Conservation (phyloP, 805 yeast genomes). For the Yarrowia sp. region DNA sequence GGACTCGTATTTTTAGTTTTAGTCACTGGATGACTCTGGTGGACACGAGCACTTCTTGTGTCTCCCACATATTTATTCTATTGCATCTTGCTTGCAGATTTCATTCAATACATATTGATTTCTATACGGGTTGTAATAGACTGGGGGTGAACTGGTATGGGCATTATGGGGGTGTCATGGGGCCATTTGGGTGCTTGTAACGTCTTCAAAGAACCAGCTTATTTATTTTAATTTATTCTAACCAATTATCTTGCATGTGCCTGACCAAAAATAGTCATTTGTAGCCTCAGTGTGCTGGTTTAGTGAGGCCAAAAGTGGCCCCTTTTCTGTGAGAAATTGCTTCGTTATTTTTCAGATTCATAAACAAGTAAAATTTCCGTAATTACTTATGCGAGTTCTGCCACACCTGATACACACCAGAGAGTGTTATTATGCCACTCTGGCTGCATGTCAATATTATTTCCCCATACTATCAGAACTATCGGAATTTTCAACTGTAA, state of each 20-base stretch:
- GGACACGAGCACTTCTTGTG: background rate
- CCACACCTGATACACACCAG: too few species aligned
- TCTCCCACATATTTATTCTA: conserved; percentile 3
- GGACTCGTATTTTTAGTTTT: background rate
- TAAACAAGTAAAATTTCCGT: too few species aligned
- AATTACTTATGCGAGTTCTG: too few species aligned
- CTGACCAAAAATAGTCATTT: too few species aligned
- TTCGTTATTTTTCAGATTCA: too few species aligned
- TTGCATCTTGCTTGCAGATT: conserved; percentile 18
- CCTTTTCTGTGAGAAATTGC: too few species aligned
- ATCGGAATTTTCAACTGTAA: too few species aligned
- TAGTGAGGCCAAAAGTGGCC: too few species aligned
- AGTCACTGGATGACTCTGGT: background rate
- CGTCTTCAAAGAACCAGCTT: background rate
- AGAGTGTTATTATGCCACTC: background rate
- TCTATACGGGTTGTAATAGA: background rate
- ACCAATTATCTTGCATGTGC: background rate
- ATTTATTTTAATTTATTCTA: background rate
- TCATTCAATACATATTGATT: conserved; percentile 14
- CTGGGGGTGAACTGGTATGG: background rate
- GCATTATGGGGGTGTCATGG: too few species aligned
- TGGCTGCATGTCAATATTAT: background rate
- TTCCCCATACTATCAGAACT: background rate
- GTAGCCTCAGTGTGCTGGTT: too few species aligned
- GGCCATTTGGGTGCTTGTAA: too few species aligned